These are phyloP conservation scores for Cucurbita argyrosperma DNA, from an alignment of 306 rosid genomes.

Conservation along the genomic window DNA sequence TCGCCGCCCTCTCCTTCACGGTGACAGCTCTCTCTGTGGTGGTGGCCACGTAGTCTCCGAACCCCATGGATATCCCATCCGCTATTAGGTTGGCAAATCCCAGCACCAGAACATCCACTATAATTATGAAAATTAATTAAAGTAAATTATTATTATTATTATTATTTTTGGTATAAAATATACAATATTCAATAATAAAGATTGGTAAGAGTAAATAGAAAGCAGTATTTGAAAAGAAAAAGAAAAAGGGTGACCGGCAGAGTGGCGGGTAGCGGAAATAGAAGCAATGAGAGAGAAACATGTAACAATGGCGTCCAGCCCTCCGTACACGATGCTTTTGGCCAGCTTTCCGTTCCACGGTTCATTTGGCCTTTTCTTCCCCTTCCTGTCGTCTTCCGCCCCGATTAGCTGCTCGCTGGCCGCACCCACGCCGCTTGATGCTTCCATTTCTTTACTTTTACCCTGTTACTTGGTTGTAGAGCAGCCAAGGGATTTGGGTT, in stretches of 20 bases:
- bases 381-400: too few relatives aligned
- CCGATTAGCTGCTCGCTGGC: too few relatives aligned
- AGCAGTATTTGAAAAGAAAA: too few relatives aligned
- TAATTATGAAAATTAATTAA: too few relatives aligned
- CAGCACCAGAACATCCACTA: background rate
- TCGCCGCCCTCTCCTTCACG: conserved; percentile 23
- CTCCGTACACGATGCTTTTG: conserved; percentile 33
- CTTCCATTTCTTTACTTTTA: too few relatives aligned
- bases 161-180: too few relatives aligned
- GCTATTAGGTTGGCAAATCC: conserved; percentile 39
- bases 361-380: conserved; percentile 34
- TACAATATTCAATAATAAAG: too few relatives aligned
- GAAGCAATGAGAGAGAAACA: conserved; percentile 55
- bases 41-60: conserved; percentile 47
- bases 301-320: conserved; percentile 49
- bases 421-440: too few relatives aligned
- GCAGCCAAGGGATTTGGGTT: too few relatives aligned
- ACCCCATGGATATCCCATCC: conserved; percentile 65
- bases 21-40: conserved; percentile 32
- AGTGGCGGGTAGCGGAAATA: conserved; percentile 28
- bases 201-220: too few relatives aligned
- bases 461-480: too few relatives aligned
- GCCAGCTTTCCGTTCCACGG: conserved; percentile 39
- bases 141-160: too few relatives aligned
- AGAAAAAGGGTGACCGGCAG: conserved; percentile 12